A percentile compares a stretch with the other conserved stretches of the same genome.
These are phyloP conservation scores for Firmiana major DNA, from an alignment of 345 rosid genomes.

Conservation along the genomic window DNA sequence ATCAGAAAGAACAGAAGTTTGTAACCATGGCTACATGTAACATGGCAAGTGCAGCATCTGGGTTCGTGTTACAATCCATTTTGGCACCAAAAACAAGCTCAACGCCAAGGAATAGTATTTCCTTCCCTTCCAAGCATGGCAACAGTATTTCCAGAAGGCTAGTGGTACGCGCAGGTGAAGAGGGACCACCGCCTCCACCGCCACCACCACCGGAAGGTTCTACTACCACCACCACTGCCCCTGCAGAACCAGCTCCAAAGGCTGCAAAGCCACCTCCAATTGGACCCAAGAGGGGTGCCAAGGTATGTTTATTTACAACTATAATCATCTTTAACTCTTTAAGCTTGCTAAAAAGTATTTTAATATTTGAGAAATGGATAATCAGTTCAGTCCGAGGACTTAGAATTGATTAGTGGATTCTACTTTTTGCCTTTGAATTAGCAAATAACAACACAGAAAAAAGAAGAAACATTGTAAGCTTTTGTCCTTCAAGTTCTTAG, in stretches of 20 bases:
- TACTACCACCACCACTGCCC: not conserved
- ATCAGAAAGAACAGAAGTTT: not conserved
- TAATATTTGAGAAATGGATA: not conserved
- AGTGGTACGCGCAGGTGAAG: not conserved
- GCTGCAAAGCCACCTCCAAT: not conserved
- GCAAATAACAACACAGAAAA: not conserved
- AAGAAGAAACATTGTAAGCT: not conserved
- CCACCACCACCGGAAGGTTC: not conserved
- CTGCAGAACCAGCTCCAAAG: not conserved
- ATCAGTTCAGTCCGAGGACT: not conserved
- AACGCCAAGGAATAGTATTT: not conserved
- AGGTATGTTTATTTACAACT: not conserved
- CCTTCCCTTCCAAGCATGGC: not conserved
- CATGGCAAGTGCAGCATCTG: not conserved
- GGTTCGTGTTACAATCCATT: not conserved
- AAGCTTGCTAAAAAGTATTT: not conserved
- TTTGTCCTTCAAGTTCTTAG: not conserved
- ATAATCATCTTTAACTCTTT: too few relatives aligned
- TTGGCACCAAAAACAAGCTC: not conserved
- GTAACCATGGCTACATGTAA: not conserved
- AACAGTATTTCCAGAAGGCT: conserved; percentile 2
- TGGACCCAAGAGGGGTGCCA: not conserved
- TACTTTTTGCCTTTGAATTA: not conserved
- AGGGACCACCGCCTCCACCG: not conserved
- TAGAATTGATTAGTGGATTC: not conserved